Evolutionary conservation across 495 filamentous ascomycete genomes (phyloP).

Genomic region (Penicillium taxi): DNA sequence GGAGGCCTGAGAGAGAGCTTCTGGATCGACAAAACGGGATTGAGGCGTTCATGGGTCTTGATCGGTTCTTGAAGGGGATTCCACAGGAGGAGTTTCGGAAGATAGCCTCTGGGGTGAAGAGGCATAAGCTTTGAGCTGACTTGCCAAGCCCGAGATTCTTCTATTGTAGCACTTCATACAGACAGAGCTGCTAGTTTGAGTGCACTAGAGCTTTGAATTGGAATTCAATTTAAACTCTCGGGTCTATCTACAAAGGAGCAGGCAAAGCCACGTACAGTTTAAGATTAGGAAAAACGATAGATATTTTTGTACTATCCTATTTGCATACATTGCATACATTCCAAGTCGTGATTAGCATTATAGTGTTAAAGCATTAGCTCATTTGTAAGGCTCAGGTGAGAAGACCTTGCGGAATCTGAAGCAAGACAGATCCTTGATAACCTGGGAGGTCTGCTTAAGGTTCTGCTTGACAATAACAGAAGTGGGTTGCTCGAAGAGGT

Average conservation of each 20-base stretch:
- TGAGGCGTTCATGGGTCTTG: slow-evolving; percentile 80
- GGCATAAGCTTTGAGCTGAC: slow-evolving; percentile 68
- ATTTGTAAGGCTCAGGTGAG: slow-evolving; percentile 19
- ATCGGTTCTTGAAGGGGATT: slow-evolving; percentile 66
- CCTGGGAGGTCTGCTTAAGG: slow-evolving; percentile 29
- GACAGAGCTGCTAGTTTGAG: too few relatives aligned
- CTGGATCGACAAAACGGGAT: slow-evolving; percentile 67
- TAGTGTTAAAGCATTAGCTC: too few relatives aligned
- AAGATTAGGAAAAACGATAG: too few relatives aligned
- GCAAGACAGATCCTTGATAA: slow-evolving; percentile 24
- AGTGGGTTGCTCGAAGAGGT: slow-evolving; percentile 49
- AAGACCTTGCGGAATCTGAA: slow-evolving; percentile 32
- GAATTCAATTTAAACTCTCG: too few relatives aligned
- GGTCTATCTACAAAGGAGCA: too few relatives aligned
- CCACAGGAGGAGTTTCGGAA: slow-evolving; percentile 80
- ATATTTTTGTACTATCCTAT: too few relatives aligned
- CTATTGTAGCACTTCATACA: too few relatives aligned
- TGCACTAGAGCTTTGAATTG: too few relatives aligned
- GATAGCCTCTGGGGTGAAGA: slow-evolving; percentile 58
- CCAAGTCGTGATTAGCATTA: too few relatives aligned
- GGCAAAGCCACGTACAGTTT: too few relatives aligned
- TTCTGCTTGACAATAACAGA: slow-evolving; percentile 47
- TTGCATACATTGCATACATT: too few relatives aligned
- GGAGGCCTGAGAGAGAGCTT: slow-evolving; percentile 60
- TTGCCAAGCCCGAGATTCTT: neutral